Conservation (phyloP, 1,284 basidiomycete genomes). For the Acaromyces ingoldii region DNA sequence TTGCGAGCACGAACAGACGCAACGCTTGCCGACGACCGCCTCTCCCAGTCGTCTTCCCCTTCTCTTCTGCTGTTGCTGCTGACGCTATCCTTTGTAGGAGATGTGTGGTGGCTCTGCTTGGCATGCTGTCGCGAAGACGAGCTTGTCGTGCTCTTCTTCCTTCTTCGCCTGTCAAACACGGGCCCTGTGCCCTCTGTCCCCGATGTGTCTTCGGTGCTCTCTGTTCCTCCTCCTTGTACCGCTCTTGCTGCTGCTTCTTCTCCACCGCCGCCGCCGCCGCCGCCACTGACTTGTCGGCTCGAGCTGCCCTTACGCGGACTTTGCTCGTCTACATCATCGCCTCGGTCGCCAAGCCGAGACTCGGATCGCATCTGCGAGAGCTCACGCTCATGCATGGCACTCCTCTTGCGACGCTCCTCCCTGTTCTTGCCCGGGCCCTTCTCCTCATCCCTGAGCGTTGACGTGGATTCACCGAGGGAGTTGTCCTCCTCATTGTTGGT, state of each 20-base stretch:
- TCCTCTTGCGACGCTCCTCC: conserved; percentile 13
- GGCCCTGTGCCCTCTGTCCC: conserved; percentile 9
- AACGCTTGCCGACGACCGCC: not conserved
- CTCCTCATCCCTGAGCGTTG: too few species aligned
- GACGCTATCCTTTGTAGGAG: not conserved
- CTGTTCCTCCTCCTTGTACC: not conserved
- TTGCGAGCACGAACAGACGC: not conserved
- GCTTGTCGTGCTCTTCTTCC: conserved; percentile 5
- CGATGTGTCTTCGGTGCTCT: conserved; percentile 1
- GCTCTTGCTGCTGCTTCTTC: not conserved
- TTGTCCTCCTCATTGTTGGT: not conserved
- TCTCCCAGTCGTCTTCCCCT: not conserved
- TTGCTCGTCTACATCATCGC: conserved; percentile 12
- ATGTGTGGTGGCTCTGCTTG: too few species aligned
- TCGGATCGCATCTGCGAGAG: conserved; percentile 32
- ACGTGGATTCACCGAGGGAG: not conserved
- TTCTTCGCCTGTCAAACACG: conserved; percentile 5
- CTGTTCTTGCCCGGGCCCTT: not conserved
- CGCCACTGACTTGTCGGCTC: not conserved
- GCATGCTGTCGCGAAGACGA: too few species aligned
- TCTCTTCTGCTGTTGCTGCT: not conserved
- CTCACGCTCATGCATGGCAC: conserved; percentile 30
- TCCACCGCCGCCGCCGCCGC: not conserved
- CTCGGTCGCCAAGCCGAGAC: conserved; percentile 17
- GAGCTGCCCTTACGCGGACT: conserved; percentile 15